Base-by-base conservation (phyloP, 2,329 filamentous ascomycete genomes). In the Ceratocystis smalleyi region DNA sequence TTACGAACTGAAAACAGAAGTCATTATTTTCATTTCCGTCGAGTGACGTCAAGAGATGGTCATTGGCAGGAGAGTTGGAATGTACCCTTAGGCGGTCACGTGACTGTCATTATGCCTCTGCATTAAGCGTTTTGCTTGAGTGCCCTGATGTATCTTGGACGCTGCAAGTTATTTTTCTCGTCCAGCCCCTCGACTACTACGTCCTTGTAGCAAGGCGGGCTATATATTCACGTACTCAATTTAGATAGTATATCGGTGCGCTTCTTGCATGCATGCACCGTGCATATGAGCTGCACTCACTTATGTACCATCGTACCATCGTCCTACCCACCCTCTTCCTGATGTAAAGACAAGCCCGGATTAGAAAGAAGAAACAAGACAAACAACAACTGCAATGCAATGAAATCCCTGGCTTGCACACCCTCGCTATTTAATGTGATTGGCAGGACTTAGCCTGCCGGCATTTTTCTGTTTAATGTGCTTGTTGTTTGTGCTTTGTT, bases 231-330 rank as follows among this genome's bases (percentile, higher is more conserved):
- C 19, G 12, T 27, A 12, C 4, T 15, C 5, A 4, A 24, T 15
- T 27, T 10, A 5, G 24, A 15, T 15, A 24, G 47, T n/a, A 51
- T 27, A 27, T 51, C 22, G 47, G 27, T 24, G 15, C 6, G 3
- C 10, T 51, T 10, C 47, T 12, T 51, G 1, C 47, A 51, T 19
- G 12, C 24, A 22, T 27, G 22, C 47, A 49, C 19, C 55, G 51
- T 55, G 59, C 22, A 61, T 45, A 66, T 45, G 59, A 19, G 19
- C 30, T 59, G 24, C 57, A 59, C 32, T 40, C 59, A 24, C 12
- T 61, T 15, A 59, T 61, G 35, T 43, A 19, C 60, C 45, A 49
- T 30, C 54, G 32, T 43, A 40, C 35, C 8, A 47, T 27, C 22
- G 47, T 51, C 47, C 47, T 24, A 51, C 47, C 10, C 19, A 51